Evolutionary conservation across 306 rosid genomes (phyloP).

Genomic region (Quercus dentata): DNA sequence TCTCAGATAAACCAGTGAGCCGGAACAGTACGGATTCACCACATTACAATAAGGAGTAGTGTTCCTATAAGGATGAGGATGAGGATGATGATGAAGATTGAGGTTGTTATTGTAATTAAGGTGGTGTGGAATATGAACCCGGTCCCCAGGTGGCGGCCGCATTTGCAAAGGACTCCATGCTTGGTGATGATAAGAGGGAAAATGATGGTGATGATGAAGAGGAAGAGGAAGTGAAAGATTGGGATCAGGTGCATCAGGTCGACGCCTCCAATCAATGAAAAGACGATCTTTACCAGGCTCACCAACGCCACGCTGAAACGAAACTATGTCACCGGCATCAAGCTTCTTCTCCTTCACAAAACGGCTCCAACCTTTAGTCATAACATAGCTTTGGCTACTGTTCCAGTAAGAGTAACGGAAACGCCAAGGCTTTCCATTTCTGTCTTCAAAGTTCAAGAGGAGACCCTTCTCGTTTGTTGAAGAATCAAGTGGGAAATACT

Average conservation of each 20-base stretch:
- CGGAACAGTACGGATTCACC: constrained; percentile 27
- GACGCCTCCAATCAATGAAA: constrained; percentile 74
- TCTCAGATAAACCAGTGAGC: constrained; percentile 31
- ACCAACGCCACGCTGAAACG: constrained; percentile 72
- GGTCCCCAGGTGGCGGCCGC: constrained; percentile 13
- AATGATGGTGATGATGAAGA: constrained; percentile 32
- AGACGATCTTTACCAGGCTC: constrained; percentile 47
- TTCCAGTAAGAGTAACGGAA: constrained; percentile 94
- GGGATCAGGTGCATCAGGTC: constrained; percentile 25
- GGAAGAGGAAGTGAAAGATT: constrained; percentile 34
- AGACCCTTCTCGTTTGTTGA: constrained; percentile 78
- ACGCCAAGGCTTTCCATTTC: constrained; percentile 72
- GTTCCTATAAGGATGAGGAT: not conserved
- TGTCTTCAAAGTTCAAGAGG: constrained; percentile 67
- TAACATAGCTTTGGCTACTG: constrained; percentile 91
- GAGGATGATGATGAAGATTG: constrained; percentile 12
- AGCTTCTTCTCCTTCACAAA: constrained; percentile 87
- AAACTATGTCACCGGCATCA: constrained; percentile 80
- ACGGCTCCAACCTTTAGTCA: constrained; percentile 97
- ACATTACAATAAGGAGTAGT: constrained; percentile 9
- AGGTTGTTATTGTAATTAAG: constrained; percentile 23
- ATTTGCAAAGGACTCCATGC: not conserved
- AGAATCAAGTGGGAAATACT: constrained; percentile 76
- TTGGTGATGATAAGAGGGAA: not conserved
- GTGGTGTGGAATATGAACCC: constrained; percentile 31